Evolutionary conservation across 1,139 yeast genomes (phyloP).

Genomic region (Starmera stellimalicola): DNA sequence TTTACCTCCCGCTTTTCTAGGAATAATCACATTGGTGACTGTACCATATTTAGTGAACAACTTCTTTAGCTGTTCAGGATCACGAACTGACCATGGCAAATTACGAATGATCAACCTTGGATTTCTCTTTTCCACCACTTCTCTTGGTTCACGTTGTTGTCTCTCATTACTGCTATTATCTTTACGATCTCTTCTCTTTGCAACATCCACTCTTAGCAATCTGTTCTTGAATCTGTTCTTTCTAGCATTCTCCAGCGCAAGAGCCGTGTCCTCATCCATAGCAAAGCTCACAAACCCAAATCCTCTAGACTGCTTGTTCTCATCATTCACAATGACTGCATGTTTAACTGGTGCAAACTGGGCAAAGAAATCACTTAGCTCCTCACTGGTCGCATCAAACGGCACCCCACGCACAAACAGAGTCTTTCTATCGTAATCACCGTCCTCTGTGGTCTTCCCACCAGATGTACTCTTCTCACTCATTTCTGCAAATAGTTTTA

Average conservation of each 20-base stretch:
- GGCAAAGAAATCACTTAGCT: slow-evolving; percentile 75
- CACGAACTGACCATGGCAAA: slow-evolving; percentile 92
- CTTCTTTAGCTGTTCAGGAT: slow-evolving; percentile 61
- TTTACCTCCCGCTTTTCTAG: slow-evolving; percentile 78
- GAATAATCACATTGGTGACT: slow-evolving; percentile 83
- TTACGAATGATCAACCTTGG: slow-evolving; percentile 85
- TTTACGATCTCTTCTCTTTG: slow-evolving; percentile 85
- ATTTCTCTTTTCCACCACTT: slow-evolving; percentile 44
- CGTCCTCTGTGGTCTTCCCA: too few relatives aligned
- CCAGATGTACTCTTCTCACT: too few relatives aligned
- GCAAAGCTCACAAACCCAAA: slow-evolving; percentile 94
- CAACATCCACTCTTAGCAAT: slow-evolving; percentile 70
- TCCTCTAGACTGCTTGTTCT: slow-evolving; percentile 68
- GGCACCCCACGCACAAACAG: slow-evolving; percentile 84
- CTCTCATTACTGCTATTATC: slow-evolving; percentile 14
- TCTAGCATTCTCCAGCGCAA: slow-evolving; percentile 64
- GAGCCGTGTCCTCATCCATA: slow-evolving; percentile 71
- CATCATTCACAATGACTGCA: slow-evolving; percentile 83
- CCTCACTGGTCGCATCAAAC: slow-evolving; percentile 68
- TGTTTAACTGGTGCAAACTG: slow-evolving; percentile 93
- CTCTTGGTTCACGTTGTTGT: slow-evolving; percentile 16
- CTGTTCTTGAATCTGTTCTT: slow-evolving; percentile 58
- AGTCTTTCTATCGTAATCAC: slow-evolving; percentile 39
- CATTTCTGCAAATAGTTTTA: too few relatives aligned
- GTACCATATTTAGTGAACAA: slow-evolving; percentile 74